Evolutionary conservation across 257 asterid species (phyloP), one percentile per base, ranked within the genome.

Genomic region (Solanum piurae): DNA sequence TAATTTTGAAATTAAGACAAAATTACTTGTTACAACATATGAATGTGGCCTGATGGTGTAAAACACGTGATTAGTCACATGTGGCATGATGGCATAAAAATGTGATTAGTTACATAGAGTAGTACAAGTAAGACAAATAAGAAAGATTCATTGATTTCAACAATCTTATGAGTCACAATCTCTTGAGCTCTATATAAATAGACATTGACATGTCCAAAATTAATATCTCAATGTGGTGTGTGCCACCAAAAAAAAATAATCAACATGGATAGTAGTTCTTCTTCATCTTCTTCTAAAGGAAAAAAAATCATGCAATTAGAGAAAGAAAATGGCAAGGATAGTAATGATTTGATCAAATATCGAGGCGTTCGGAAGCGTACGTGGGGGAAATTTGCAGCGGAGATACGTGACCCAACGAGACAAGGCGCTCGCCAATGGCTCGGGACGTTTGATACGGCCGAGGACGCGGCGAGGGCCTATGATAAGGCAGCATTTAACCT

Each of bases 391-490:
- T 87, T 27, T 12, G 89, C 89, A 7, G 83, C 89, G 9, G 89
- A 87, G 89, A 87, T 87, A 62, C 89, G 89, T 12, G 89, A 87
- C 76, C 88, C 88, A 5, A 86, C 64, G 36, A 58, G 85, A n/a
- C 73, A 75, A 55, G 88, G 88, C 21, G 88, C 88, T 10, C 85
- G 88, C 58, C 84, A 23, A 71, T 86, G 88, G 88, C 85, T 86
- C 9, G 88, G 86, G 5, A 86, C 88, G 25, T 86, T 71, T 55
- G 85, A 86, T 7, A 75, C 85, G 4, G 84, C 88, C 2, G 85
- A 74, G 31, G 88, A 75, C 1, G 88, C 88, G 13, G 88, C 88
- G 1, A 74, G 88, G 88, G 88, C 88, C 16, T 86, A 86, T 66
- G 89, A 87, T 21, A 84, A 60, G 55, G 89, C 86, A 11, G 87